A percentile compares a stretch with the other conserved stretches of the same genome.
These are phyloP conservation scores for Gardenia jasminoides DNA, from an alignment of 257 asterid genomes.

Conservation along the genomic window DNA sequence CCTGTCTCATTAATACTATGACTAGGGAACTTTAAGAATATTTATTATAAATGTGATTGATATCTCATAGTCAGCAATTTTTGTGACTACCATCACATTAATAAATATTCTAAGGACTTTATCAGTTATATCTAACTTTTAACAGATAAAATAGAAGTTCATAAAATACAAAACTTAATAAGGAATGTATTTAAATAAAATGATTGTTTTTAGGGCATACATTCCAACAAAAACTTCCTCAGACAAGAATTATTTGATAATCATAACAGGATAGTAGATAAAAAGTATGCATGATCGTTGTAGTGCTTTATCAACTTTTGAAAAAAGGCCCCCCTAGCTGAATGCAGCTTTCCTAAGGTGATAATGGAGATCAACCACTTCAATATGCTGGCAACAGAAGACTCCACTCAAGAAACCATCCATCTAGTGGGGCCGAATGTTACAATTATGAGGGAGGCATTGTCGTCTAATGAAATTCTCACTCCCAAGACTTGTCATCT, in stretches of 20 bases:
- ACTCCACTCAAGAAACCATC: constrained; percentile 22
- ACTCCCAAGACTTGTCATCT: background rate
- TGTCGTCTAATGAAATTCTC: background rate
- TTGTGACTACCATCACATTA: no score
- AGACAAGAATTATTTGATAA: constrained; percentile 20
- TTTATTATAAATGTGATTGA: no score
- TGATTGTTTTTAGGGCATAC: no score
- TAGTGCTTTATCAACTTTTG: constrained; percentile 5
- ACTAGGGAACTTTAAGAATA: no score
- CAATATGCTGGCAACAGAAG: constrained; percentile 9
- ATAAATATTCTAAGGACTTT: no score
- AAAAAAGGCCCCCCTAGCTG: constrained; percentile 12
- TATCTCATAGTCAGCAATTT: no score
- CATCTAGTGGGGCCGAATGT: constrained; percentile 9
- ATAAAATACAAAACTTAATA: no score
- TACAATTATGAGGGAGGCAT: constrained; percentile 14
- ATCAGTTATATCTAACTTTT: no score
- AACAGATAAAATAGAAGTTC: no score
- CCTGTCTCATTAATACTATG: no score
- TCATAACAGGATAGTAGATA: constrained; percentile 9
- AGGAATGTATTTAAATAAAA: no score
- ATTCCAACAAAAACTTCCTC: no score
- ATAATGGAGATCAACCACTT: constrained; percentile 16
- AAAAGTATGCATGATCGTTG: constrained; percentile 21
- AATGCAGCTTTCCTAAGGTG: constrained; percentile 14